Evolutionary conservation across 1,139 yeast species (phyloP).

Genomic region (Geotrichum armillariae): DNA sequence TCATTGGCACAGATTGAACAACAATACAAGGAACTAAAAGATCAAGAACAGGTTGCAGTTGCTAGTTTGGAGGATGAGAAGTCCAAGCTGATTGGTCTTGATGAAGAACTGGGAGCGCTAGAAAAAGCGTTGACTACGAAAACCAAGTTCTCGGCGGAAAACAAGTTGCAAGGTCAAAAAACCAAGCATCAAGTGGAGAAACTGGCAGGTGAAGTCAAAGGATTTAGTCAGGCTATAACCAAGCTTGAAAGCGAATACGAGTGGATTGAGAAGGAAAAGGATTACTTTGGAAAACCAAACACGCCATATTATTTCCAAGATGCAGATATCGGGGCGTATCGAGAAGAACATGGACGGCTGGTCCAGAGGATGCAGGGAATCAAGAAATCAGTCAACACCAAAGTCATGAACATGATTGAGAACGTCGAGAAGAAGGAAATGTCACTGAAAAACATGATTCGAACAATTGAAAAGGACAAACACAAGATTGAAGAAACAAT

Average conservation of each 20-base stretch:
- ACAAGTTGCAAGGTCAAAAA: slow-evolving; percentile 58
- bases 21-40: slow-evolving; percentile 38
- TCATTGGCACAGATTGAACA: slow-evolving; percentile 39
- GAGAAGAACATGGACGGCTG: slow-evolving; percentile 56
- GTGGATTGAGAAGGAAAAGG: slow-evolving; percentile 71
- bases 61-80: slow-evolving; percentile 60
- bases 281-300: slow-evolving; percentile 43
- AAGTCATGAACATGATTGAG: slow-evolving; percentile 93
- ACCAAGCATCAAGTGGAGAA: slow-evolving; percentile 66
- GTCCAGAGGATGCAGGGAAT: slow-evolving; percentile 65
- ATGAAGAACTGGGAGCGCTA: slow-evolving; percentile 75
- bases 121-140: slow-evolving; percentile 54
- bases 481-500: slow-evolving; percentile 87
- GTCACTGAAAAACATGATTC: slow-evolving; percentile 75
- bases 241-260: slow-evolving; percentile 56
- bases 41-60: slow-evolving; percentile 42
- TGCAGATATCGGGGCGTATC: slow-evolving; percentile 56
- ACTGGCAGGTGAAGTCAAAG: slow-evolving; percentile 43
- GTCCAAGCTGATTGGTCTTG: slow-evolving; percentile 63
- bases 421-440: slow-evolving; percentile 87
- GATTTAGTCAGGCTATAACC: slow-evolving; percentile 49
- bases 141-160: slow-evolving; percentile 49
- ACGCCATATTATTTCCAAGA: slow-evolving; percentile 45
- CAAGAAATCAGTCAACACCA: slow-evolving; percentile 81
- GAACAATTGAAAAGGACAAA: slow-evolving; percentile 88